phyloP scores from a whole-genome alignment of 1,139 yeast genomes.

The Candida smagusa region DNA sequence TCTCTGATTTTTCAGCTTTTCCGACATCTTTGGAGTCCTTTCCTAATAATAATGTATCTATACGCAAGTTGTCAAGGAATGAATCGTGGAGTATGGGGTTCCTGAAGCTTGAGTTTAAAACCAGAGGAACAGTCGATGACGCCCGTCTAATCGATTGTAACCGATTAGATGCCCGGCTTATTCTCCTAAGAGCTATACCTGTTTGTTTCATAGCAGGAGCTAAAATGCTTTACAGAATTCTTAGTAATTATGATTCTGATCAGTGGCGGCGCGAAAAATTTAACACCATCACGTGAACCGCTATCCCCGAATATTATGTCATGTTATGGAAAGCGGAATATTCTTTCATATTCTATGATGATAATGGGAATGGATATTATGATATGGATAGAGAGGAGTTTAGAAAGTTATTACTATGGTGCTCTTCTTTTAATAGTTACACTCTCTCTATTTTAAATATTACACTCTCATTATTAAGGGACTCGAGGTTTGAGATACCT shows the following conservation, averaged over 20 bases:
- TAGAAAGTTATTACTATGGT: too few species aligned
- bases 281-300: neutral
- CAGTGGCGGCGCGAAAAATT: slow-evolving; percentile 5
- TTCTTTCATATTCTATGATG: too few species aligned
- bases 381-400: too few species aligned
- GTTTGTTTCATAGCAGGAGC: slow-evolving; percentile 6
- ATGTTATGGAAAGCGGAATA: too few species aligned
- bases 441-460: too few species aligned
- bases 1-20: slow-evolving; percentile 1
- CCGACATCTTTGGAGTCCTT: slow-evolving; percentile 3
- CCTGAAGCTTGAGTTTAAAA: neutral
- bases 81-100: neutral
- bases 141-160: slow-evolving; percentile 2
- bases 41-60: neutral
- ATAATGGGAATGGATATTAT: too few species aligned
- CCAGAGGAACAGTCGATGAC: slow-evolving; percentile 1
- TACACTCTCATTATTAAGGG: too few species aligned
- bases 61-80: neutral
- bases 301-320: too few species aligned
- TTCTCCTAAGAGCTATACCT: slow-evolving; percentile 5
- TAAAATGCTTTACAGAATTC: slow-evolving; percentile 1
- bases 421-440: too few species aligned
- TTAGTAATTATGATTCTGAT: slow-evolving; percentile 5
- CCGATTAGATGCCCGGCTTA: slow-evolving; percentile 5
- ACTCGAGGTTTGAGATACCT: too few species aligned